These are phyloP conservation scores for Torulaspora maleeae DNA, from an alignment of 805 yeast species.

Conservation along the genomic window DNA sequence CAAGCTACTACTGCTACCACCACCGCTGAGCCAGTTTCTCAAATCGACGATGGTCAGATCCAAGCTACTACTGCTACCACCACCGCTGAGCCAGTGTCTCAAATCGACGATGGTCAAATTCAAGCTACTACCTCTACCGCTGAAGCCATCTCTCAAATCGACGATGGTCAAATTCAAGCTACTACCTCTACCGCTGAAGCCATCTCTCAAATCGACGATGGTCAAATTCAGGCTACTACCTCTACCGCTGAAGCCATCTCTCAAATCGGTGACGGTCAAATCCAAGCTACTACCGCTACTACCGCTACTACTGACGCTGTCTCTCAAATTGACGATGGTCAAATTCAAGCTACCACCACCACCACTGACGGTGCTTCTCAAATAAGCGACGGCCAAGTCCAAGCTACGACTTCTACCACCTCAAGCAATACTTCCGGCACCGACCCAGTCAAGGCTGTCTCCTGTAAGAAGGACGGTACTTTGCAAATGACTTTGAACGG, in stretches of 20 bases:
- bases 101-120: conserved; percentile 43
- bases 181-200: conserved; percentile 28
- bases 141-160: conserved; percentile 38
- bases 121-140: conserved; percentile 41
- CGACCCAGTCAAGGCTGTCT: conserved; percentile 26
- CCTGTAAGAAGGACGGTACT: conserved; percentile 48
- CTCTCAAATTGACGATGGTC: conserved; percentile 45
- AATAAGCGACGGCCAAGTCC: conserved; percentile 24
- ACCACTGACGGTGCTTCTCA: conserved; percentile 26
- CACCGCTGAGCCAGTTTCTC: conserved; percentile 36
- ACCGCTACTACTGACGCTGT: conserved; percentile 33
- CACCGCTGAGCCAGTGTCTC: conserved; percentile 37
- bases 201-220: conserved; percentile 44
- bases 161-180: conserved; percentile 43
- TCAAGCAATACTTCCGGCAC: conserved; percentile 23
- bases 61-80: conserved; percentile 40
- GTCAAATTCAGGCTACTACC: conserved; percentile 35
- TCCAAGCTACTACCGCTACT: conserved; percentile 35
- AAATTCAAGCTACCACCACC: conserved; percentile 40
- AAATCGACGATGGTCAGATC: conserved; percentile 44
- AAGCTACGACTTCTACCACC: no score
- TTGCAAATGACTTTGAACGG: conserved; percentile 50
- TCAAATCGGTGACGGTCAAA: conserved; percentile 45
- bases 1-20: conserved; percentile 36
- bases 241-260: conserved; percentile 32